Evolutionary conservation across 805 yeast genomes (phyloP), one percentile per base, ranked within the genome.

Genomic region (Starmerella riodocensis): DNA sequence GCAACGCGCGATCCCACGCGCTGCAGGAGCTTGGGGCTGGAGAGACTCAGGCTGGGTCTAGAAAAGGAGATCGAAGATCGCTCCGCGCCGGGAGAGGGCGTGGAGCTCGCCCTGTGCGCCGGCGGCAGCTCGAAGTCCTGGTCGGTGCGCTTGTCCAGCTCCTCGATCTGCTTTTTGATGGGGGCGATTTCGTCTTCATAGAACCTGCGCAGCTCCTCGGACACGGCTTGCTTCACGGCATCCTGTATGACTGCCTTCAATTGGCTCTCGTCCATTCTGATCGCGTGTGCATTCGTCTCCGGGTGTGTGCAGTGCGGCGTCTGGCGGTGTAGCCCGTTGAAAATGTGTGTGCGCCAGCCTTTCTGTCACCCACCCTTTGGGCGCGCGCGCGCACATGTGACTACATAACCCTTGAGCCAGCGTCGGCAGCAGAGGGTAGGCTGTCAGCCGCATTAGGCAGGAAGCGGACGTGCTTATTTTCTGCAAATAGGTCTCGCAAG

Each of bases 1-100:
- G 39, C 44, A 3, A 46, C 49, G 16, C 32, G 33, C 2, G 41
- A 32, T n/a, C 49, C 30, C 3, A 46, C 49, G 7, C 49, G 39
- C 26, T 42, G 45, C 23, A 46, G 37, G 4, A 45, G 14, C 6
- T 39, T 29, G 2, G 46, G 42, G 2, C 45, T 29, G 9, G 39
- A 4, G 16, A 40, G 24, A 12, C 31, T 5, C 13, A 23, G 14
- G 21, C 17, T 11, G 18, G 17, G 9, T 8, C 9, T 7, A 28
- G 9, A 11, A 22, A 17, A 6, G 13, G 35, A n/a, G 22, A 19
- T 19, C 16, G 31, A 6, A 5, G 41, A 28, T 3, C 31, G 29
- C 17, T 21, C 24, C 4, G 30, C 13, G 17, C 18, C 4, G 14
- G 25, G 27, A 8, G 3, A 7, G 6, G 34, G 32, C 18, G 41